Conservation (phyloP, 2,329 filamentous ascomycete genomes). For the Dothistroma pini region DNA sequence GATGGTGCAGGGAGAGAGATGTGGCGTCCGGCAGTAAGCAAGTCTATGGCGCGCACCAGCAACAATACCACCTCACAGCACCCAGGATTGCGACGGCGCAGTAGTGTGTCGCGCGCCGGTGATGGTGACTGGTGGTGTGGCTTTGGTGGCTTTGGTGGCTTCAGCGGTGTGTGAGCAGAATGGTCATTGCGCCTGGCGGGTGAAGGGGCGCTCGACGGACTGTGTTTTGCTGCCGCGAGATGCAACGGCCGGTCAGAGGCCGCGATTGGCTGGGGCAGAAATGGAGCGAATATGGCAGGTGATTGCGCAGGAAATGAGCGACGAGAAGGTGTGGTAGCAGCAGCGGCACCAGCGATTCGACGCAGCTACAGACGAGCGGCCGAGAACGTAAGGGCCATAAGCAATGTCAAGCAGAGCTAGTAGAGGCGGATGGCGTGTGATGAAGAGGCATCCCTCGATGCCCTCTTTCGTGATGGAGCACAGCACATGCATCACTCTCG, state of each 20-base stretch:
- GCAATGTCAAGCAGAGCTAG: neutral
- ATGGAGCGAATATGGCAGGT: slow-evolving; percentile 3
- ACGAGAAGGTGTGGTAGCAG: slow-evolving; percentile 2
- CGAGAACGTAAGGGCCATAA: neutral
- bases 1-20: neutral
- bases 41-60: neutral
- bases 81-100: neutral
- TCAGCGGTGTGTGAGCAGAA: neutral
- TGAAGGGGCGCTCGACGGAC: slow-evolving; percentile 1
- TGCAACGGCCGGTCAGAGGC: neutral
- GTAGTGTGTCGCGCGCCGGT: neutral
- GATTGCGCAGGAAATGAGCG: slow-evolving; percentile 14
- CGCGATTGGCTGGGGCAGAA: slow-evolving; percentile 11
- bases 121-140: too few species aligned
- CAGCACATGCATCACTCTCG: neutral
- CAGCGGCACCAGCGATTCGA: slow-evolving; percentile 3
- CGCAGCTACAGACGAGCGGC: slow-evolving; percentile 3
- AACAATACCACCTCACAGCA: neutral
- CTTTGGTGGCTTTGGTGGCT: neutral
- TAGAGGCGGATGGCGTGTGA: neutral
- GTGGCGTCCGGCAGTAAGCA: neutral
- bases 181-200: slow-evolving; percentile 4
- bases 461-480: neutral
- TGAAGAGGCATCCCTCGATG: neutral
- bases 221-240: neutral